Conservation (phyloP, 2,329 filamentous ascomycete genomes). For the Xylaria sp. region DNA sequence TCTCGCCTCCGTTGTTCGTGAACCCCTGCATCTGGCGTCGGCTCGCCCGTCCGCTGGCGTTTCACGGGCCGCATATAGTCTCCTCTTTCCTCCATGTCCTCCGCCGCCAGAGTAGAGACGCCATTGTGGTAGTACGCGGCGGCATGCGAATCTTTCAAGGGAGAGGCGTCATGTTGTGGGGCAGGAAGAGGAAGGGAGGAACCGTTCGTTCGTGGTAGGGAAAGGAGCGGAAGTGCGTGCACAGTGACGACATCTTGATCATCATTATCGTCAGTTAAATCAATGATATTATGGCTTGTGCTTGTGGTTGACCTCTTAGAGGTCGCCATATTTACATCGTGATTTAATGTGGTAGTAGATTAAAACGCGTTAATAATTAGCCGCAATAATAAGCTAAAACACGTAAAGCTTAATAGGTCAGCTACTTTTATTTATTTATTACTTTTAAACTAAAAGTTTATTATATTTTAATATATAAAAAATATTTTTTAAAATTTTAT, state of each 20-base stretch:
- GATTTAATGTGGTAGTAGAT: not conserved
- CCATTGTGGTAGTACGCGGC: not conserved
- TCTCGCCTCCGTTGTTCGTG: not conserved
- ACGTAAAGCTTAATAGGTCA: not conserved
- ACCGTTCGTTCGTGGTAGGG: not conserved
- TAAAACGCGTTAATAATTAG: constrained; percentile 1
- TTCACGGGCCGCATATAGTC: constrained; percentile 11
- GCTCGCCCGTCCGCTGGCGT: constrained; percentile 23
- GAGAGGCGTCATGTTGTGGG: not conserved
- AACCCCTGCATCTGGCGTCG: not conserved
- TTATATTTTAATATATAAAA: too few relatives aligned
- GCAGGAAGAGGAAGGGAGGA: not conserved
- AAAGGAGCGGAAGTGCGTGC: not conserved
- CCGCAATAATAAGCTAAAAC: not conserved
- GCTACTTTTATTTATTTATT: too few relatives aligned
- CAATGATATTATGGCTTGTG: not conserved
- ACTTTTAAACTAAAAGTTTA: too few relatives aligned
- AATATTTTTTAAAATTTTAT: not conserved
- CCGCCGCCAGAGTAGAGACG: not conserved
- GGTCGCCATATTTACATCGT: not conserved
- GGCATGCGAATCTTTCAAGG: not conserved
- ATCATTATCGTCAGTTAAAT: not conserved
- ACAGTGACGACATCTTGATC: not conserved
- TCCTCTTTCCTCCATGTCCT: not conserved
- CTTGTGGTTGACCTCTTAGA: not conserved